phyloP scores from a whole-genome alignment of 1,284 basidiomycete species.

The Ustilago sp. region DNA sequence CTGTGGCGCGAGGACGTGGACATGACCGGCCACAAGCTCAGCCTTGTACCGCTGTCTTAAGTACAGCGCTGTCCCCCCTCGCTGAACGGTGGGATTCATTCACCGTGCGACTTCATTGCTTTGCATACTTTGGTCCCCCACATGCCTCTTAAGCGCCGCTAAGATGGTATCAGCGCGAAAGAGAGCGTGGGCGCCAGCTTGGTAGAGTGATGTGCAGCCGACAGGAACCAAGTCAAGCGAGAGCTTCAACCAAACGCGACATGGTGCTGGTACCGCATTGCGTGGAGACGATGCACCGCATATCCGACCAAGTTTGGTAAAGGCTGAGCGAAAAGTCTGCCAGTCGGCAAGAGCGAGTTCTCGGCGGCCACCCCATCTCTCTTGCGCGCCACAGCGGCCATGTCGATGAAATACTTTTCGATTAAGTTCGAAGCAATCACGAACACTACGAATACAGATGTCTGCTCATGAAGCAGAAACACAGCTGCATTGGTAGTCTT shows the following conservation, averaged over 20 bases:
- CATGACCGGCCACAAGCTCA: constrained; percentile 26
- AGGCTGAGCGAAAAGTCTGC: constrained; percentile 23
- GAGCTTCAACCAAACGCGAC: not conserved
- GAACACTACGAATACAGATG: not conserved
- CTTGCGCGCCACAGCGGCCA: constrained; percentile 21
- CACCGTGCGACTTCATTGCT: constrained; percentile 13
- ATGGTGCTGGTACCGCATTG: constrained; percentile 3
- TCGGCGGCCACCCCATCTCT: constrained; percentile 15
- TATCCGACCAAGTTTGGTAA: constrained; percentile 20
- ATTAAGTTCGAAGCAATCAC: not conserved
- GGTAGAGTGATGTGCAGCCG: not conserved
- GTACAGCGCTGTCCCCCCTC: not conserved
- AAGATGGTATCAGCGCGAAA: not conserved
- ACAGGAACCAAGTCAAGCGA: not conserved
- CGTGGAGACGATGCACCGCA: constrained; percentile 21
- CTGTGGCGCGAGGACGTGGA: constrained; percentile 7
- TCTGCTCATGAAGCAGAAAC: not conserved
- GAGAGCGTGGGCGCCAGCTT: constrained; percentile 2
- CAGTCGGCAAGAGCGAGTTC: constrained; percentile 3
- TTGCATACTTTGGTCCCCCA: not conserved
- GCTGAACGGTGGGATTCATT: constrained; percentile 21
- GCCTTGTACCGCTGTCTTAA: constrained; percentile 7
- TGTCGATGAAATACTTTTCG: not conserved
- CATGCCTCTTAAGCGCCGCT: not conserved
- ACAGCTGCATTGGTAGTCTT: not conserved